Conservation (phyloP, 805 yeast species). For the Teunomyces stri region DNA sequence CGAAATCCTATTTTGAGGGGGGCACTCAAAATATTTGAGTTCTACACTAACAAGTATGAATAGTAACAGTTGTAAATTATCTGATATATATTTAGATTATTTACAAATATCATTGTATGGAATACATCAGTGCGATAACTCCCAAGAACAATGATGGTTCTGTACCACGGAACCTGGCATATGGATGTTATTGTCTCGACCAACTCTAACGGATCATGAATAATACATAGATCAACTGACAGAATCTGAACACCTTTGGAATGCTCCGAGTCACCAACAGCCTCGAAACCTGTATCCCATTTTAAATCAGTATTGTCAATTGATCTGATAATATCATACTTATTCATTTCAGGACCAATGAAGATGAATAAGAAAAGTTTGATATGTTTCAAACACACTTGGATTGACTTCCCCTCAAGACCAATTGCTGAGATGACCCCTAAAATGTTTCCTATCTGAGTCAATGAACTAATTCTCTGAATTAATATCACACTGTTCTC, state of each 20-base stretch:
- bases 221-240: neutral
- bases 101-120: neutral
- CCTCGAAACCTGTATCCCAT: neutral
- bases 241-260: neutral
- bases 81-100: neutral
- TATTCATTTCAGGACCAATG: neutral
- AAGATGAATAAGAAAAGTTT: neutral
- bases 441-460: too few relatives aligned
- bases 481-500: too few relatives aligned
- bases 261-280: neutral
- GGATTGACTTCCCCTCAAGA: too few relatives aligned
- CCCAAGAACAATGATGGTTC: neutral
- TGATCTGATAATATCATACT: neutral
- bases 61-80: too few relatives aligned
- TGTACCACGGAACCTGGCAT: neutral
- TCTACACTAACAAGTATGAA: too few relatives aligned
- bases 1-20: too few relatives aligned
- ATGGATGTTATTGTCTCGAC: neutral
- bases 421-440: too few relatives aligned
- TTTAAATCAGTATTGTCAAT: neutral
- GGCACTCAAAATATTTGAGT: too few relatives aligned
- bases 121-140: neutral
- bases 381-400: too few relatives aligned
- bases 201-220: neutral
- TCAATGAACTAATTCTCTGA: too few relatives aligned